Evolutionary conservation across 768 basidiomycete genomes (phyloP).

Genomic region (Termitomyces sp.): DNA sequence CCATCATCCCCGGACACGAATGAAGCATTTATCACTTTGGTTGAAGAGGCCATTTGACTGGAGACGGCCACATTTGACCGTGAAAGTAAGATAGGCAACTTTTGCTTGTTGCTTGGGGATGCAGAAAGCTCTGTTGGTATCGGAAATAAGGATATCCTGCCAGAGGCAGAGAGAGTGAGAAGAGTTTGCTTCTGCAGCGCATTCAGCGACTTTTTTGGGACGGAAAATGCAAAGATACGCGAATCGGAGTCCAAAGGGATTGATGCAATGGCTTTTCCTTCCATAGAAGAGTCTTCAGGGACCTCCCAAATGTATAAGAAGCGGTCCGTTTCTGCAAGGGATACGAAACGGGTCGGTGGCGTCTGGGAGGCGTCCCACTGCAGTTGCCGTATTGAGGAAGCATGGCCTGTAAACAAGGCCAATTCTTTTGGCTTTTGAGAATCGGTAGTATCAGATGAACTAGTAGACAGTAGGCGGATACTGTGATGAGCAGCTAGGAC

Average conservation of each 20-base stretch:
- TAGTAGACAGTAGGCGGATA: slow-evolving; percentile 45
- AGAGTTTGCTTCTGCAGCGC: slow-evolving; percentile 30
- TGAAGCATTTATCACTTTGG: slow-evolving; percentile 38
- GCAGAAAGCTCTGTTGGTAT: slow-evolving; percentile 40
- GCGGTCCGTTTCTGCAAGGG: slow-evolving; percentile 57
- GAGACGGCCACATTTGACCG: slow-evolving; percentile 40
- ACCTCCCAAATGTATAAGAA: slow-evolving; percentile 59
- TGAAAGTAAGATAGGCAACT: slow-evolving; percentile 45
- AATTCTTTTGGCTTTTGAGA: slow-evolving; percentile 37
- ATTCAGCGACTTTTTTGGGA: slow-evolving; percentile 18
- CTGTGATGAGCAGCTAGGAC: slow-evolving; percentile 56
- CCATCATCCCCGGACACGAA: slow-evolving; percentile 37
- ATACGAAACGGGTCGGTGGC: slow-evolving; percentile 44
- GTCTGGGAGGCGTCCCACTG: slow-evolving; percentile 43
- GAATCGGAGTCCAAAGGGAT: slow-evolving; percentile 62
- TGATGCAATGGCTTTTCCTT: slow-evolving; percentile 53
- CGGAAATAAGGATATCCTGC: slow-evolving; percentile 51
- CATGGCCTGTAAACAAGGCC: slow-evolving; percentile 60
- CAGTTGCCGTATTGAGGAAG: slow-evolving; percentile 45
- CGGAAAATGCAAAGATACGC: slow-evolving; percentile 34
- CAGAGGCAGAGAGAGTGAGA: slow-evolving; percentile 52
- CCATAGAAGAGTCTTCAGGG: slow-evolving; percentile 29
- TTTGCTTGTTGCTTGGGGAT: slow-evolving; percentile 33
- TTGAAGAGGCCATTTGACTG: slow-evolving; percentile 29
- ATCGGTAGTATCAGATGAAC: slow-evolving; percentile 17